These are phyloP conservation scores for Pseudocercospora eumusae DNA, from an alignment of 2,329 filamentous ascomycete genomes.

Conservation along the genomic window DNA sequence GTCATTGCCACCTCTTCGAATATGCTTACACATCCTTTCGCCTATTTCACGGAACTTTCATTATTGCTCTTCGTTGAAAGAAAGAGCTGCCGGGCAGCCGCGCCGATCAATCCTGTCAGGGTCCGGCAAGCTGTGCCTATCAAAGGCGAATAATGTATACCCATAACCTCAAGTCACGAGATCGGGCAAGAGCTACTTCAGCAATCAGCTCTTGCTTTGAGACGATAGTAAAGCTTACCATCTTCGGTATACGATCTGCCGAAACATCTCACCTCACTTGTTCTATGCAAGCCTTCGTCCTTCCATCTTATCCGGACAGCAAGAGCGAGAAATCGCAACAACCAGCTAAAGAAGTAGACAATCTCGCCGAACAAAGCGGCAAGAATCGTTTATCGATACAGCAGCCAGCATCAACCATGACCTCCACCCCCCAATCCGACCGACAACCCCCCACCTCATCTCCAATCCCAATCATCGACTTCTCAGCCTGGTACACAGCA, in stretches of 20 bases:
- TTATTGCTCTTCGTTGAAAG: no score
- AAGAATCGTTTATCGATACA: no score
- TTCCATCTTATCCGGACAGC: neutral
- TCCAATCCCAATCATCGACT: constrained; percentile 31
- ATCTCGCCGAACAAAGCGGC: no score
- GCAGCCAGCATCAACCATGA: neutral
- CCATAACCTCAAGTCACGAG: neutral
- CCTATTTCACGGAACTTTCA: no score
- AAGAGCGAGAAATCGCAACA: no score
- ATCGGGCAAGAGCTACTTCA: neutral
- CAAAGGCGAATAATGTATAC: neutral
- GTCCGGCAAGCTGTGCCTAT: neutral
- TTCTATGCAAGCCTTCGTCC: neutral
- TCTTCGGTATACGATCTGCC: neutral
- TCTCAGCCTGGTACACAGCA: constrained; percentile 20
- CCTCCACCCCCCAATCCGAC: neutral
- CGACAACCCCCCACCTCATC: neutral
- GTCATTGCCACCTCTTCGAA: no score
- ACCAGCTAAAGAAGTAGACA: no score
- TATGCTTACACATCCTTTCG: no score
- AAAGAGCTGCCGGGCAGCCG: neutral
- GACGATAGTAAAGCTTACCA: neutral
- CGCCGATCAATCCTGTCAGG: neutral
- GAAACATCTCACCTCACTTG: neutral
- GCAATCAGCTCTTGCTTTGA: neutral